Evolutionary conservation across 495 filamentous ascomycete species (phyloP).

Genomic region (Penicillium canariense): DNA sequence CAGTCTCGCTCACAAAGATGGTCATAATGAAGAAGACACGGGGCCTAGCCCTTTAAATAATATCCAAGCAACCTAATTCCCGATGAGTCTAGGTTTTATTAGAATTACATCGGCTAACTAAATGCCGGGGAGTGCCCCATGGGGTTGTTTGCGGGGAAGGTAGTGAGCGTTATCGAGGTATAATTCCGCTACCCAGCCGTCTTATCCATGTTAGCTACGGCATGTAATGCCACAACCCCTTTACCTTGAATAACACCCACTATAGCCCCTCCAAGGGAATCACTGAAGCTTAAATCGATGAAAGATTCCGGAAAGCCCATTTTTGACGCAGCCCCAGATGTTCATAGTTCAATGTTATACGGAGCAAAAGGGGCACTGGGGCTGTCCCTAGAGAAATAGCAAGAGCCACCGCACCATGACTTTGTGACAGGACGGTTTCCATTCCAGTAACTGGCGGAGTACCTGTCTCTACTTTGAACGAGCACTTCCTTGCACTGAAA

Average conservation of each 20-base stretch:
- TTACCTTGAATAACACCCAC: background rate
- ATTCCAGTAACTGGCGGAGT: too few species aligned
- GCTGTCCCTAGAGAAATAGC: too few species aligned
- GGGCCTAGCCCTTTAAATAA: background rate
- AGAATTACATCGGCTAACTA: background rate
- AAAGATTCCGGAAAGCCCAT: background rate
- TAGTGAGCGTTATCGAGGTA: slow-evolving; percentile 1
- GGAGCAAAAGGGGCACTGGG: too few species aligned
- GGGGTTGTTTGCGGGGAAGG: slow-evolving; percentile 16
- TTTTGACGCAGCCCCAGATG: too few species aligned
- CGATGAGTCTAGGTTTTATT: background rate
- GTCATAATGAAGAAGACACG: background rate
- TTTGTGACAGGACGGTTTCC: too few species aligned
- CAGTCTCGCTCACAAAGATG: background rate
- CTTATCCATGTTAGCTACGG: background rate
- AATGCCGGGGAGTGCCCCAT: background rate
- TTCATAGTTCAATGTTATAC: too few species aligned
- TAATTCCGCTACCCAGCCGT: slow-evolving; percentile 7
- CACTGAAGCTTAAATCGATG: background rate
- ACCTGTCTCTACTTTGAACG: too few species aligned
- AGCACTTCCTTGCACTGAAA: too few species aligned
- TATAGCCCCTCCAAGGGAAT: background rate
- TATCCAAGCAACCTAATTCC: background rate
- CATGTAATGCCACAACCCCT: too few species aligned
- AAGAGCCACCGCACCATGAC: too few species aligned